Percentiles rank a stretch among this genome's conserved stretches.
phyloP scores from a whole-genome alignment of 768 basidiomycete species.

The Hericium rajendrae region DNA sequence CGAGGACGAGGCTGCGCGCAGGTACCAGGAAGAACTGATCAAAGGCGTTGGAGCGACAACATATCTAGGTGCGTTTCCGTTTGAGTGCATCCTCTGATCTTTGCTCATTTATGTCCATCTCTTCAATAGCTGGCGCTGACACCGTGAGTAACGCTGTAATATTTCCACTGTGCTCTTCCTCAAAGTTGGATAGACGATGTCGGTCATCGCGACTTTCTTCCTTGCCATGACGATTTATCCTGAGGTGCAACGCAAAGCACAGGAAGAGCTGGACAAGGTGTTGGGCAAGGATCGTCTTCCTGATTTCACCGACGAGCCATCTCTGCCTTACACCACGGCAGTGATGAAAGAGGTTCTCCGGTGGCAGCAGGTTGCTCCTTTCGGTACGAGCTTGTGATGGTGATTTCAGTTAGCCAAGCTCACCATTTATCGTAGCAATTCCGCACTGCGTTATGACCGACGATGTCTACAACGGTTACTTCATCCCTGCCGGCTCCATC shows the following conservation, averaged over 20 bases:
- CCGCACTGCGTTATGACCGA: constrained; percentile 15
- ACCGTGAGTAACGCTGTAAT: constrained; percentile 5
- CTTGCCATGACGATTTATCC: constrained; percentile 17
- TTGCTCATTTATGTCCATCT: background rate
- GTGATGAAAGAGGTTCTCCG: constrained; percentile 17
- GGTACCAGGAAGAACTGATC: constrained; percentile 14
- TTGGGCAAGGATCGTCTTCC: constrained; percentile 19
- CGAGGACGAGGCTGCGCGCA: constrained; percentile 9
- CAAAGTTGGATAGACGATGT: constrained; percentile 8
- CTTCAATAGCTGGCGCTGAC: constrained; percentile 12
- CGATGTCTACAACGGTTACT: constrained; percentile 18
- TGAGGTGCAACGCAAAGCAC: constrained; percentile 12
- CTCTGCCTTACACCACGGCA: constrained; percentile 16
- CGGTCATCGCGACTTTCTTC: constrained; percentile 14
- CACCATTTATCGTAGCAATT: constrained; percentile 4
- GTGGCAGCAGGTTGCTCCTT: constrained; percentile 17
- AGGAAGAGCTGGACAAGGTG: constrained; percentile 20
- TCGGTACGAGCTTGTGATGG: constrained; percentile 2
- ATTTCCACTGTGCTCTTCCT: background rate
- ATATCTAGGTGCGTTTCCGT: background rate
- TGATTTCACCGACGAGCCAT: constrained; percentile 13
- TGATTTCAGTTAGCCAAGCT: background rate
- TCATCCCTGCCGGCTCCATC: constrained; percentile 15
- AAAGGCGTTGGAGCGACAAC: constrained; percentile 3
- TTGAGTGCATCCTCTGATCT: background rate